Conservation (phyloP, 441 rosid genomes). For the Pelargonium myrrhifolium region DNA sequence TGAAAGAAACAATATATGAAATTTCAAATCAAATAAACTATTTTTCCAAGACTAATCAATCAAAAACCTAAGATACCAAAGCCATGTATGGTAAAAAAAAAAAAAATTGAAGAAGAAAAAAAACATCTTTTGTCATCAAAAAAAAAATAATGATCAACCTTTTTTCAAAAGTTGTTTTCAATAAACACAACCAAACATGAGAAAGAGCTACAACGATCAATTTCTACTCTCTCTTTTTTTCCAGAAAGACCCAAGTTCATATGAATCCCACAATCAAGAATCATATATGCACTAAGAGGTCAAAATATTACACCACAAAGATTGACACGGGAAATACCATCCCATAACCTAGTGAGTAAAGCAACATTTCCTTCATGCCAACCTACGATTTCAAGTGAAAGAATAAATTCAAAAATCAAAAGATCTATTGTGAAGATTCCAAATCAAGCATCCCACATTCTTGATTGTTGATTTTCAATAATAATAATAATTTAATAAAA, state of each 20-base stretch:
- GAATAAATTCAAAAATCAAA: too few species aligned
- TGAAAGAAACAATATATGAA: too few species aligned
- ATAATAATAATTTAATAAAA: too few species aligned
- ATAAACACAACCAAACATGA: neutral
- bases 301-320: neutral
- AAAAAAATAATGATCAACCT: neutral
- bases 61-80: neutral
- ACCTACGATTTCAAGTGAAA: too few species aligned
- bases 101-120: too few species aligned
- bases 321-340: too few species aligned
- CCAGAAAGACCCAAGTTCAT: neutral
- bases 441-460: too few species aligned
- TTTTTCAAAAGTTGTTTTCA: neutral
- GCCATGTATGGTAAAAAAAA: neutral
- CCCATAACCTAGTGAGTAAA: too few species aligned
- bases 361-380: too few species aligned
- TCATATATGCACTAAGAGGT: neutral
- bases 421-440: too few species aligned
- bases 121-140: neutral
- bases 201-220: neutral
- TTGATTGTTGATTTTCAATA: too few species aligned
- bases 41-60: neutral
- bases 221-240: neutral
- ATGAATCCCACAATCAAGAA: neutral
- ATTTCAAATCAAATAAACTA: too few species aligned